Conservation (phyloP, 371 early-diverging fungal species). For the Rhizopus sp. region DNA sequence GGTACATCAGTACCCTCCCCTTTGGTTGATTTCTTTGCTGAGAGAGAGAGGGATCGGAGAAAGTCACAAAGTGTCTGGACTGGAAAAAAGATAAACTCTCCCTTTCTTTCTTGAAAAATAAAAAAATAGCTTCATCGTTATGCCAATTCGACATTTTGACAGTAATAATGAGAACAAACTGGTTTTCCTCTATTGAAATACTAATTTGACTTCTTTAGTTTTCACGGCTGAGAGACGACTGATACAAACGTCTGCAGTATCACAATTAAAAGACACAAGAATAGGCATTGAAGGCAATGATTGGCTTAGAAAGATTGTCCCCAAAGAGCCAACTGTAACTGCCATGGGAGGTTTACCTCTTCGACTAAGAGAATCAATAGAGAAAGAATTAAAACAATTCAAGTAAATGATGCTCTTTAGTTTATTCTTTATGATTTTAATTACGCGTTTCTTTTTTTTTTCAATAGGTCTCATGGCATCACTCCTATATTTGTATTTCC, state of each 20-base stretch:
- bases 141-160: constrained; percentile 67
- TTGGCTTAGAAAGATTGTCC: constrained; percentile 71
- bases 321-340: constrained; percentile 58
- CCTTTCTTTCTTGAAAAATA: constrained; percentile 1
- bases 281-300: constrained; percentile 79
- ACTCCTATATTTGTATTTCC: constrained; percentile 81
- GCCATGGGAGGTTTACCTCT: constrained; percentile 80
- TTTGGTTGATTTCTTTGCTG: no score
- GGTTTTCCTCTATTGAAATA: not conserved
- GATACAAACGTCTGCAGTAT: constrained; percentile 59
- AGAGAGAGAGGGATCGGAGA: no score
- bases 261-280: constrained; percentile 63
- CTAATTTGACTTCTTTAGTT: constrained; percentile 31
- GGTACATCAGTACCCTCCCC: no score
- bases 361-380: constrained; percentile 59
- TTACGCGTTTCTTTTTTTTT: constrained; percentile 5
- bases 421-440: not conserved
- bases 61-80: no score
- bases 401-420: constrained; percentile 37
- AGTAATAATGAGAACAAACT: constrained; percentile 30
- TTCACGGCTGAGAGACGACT: constrained; percentile 66
- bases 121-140: constrained; percentile 12
- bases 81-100: not conserved
- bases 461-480: constrained; percentile 54
- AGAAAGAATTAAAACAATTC: constrained; percentile 66